Conservation (phyloP, 2,329 filamentous ascomycete genomes). For the Phoma sp. region DNA sequence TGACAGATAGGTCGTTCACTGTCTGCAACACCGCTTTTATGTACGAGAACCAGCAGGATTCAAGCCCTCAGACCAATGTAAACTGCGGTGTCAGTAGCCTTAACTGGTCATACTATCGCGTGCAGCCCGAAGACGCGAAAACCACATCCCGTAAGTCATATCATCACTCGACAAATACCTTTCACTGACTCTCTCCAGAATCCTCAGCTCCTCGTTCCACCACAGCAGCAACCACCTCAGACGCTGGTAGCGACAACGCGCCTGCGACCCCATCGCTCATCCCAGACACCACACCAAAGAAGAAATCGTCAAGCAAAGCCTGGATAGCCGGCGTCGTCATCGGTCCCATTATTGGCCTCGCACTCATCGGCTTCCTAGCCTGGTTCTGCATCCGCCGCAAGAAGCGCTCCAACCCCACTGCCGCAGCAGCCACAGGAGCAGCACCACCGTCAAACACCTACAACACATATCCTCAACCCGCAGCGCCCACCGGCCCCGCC, state of each 20-base stretch:
- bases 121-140: constrained; percentile 20
- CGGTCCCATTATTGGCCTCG: constrained; percentile 31
- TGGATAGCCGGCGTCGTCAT: constrained; percentile 42
- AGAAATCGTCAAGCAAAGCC: constrained; percentile 29
- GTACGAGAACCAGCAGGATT: constrained; percentile 31
- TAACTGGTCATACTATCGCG: constrained; percentile 35
- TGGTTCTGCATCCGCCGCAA: constrained; percentile 28
- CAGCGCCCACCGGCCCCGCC: background rate
- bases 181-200: background rate
- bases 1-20: constrained; percentile 22
- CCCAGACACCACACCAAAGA: background rate
- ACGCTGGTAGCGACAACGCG: background rate
- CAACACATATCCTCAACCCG: constrained; percentile 9
- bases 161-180: background rate
- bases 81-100: constrained; percentile 29
- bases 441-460: constrained; percentile 11
- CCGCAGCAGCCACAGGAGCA: constrained; percentile 13
- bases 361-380: constrained; percentile 23
- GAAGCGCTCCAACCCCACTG: constrained; percentile 21
- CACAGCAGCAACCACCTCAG: background rate
- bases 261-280: background rate
- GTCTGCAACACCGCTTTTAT: constrained; percentile 36
- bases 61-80: constrained; percentile 31
- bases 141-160: constrained; percentile 15
- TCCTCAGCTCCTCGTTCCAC: constrained; percentile 5